Evolutionary conservation across 2,329 filamentous ascomycete genomes (phyloP).

Genomic region (Calonectria pauciramosa): DNA sequence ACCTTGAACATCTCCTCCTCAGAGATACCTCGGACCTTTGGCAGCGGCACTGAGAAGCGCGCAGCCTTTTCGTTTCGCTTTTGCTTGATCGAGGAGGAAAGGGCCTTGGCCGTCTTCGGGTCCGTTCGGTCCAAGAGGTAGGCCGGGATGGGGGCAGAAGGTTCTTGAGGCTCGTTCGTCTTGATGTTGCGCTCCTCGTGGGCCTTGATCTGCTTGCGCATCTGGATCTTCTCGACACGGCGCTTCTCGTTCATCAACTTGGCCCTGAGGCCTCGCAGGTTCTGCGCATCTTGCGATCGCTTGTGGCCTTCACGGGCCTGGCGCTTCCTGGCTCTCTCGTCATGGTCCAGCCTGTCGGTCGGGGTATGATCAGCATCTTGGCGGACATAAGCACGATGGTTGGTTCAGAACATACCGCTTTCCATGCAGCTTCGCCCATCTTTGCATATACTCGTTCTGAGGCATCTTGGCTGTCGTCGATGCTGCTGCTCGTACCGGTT

Average conservation of each 20-base stretch:
- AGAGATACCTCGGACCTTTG: slow-evolving; percentile 90
- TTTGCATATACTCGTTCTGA: slow-evolving; percentile 86
- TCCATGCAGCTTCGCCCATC: slow-evolving; percentile 72
- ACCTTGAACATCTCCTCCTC: slow-evolving; percentile 99
- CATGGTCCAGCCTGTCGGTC: slow-evolving; percentile 73
- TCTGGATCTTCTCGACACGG: slow-evolving; percentile 98
- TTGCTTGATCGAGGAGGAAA: slow-evolving; percentile 92
- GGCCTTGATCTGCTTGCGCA: slow-evolving; percentile 93
- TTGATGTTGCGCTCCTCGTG: slow-evolving; percentile 98
- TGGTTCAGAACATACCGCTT: not conserved
- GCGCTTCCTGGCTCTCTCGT: slow-evolving; percentile 90
- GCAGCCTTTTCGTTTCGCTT: slow-evolving; percentile 95
- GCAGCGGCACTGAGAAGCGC: slow-evolving; percentile 91
- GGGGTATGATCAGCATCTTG: slow-evolving; percentile 43
- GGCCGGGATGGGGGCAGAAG: slow-evolving; percentile 85
- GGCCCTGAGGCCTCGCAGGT: slow-evolving; percentile 89
- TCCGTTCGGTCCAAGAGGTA: slow-evolving; percentile 91
- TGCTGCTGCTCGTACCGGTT: not conserved
- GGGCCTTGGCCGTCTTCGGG: slow-evolving; percentile 73
- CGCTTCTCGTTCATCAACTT: slow-evolving; percentile 96
- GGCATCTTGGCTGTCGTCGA: slow-evolving; percentile 58
- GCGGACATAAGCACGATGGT: not conserved
- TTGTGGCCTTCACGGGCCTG: slow-evolving; percentile 91
- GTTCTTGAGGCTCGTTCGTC: slow-evolving; percentile 83
- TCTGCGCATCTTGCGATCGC: slow-evolving; percentile 90